Evolutionary conservation across 306 rosid genomes (phyloP).

Genomic region (Dryas drummondii): DNA sequence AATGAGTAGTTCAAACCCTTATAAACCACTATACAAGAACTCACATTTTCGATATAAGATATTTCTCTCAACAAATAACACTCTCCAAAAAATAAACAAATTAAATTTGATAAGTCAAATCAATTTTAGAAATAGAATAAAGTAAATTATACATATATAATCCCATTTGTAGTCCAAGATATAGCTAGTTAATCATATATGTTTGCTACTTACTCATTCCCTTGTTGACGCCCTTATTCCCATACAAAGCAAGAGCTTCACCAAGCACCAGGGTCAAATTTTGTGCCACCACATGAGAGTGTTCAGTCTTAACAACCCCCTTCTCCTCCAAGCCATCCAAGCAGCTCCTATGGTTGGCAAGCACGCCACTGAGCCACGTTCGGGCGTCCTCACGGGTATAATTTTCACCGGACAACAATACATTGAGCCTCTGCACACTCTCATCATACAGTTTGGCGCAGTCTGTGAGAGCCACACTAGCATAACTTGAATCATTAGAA

Average conservation of each 20-base stretch:
- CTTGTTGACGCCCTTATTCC: constrained; percentile 15
- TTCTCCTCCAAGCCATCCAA: constrained; percentile 52
- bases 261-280: constrained; percentile 45
- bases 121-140: no score
- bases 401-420: constrained; percentile 25
- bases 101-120: no score
- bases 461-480: constrained; percentile 39
- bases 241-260: constrained; percentile 45
- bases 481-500: background rate
- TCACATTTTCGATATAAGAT: background rate
- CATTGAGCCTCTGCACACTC: constrained; percentile 41
- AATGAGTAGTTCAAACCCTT: no score
- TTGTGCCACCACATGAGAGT: constrained; percentile 10
- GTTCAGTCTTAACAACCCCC: constrained; percentile 20
- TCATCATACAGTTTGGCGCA: constrained; percentile 60
- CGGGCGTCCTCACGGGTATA: constrained; percentile 41
- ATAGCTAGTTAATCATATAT: no score
- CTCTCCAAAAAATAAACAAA: no score
- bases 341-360: constrained; percentile 55
- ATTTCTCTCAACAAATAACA: no score
- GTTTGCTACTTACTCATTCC: constrained; percentile 17
- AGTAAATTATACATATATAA: background rate
- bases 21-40: no score
- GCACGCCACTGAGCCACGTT: constrained; percentile 52
- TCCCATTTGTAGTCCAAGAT: background rate